These are phyloP conservation scores for Pseudonitzschia pungens DNA, from an alignment of 108 stramenopile species.

Conservation along the genomic window DNA sequence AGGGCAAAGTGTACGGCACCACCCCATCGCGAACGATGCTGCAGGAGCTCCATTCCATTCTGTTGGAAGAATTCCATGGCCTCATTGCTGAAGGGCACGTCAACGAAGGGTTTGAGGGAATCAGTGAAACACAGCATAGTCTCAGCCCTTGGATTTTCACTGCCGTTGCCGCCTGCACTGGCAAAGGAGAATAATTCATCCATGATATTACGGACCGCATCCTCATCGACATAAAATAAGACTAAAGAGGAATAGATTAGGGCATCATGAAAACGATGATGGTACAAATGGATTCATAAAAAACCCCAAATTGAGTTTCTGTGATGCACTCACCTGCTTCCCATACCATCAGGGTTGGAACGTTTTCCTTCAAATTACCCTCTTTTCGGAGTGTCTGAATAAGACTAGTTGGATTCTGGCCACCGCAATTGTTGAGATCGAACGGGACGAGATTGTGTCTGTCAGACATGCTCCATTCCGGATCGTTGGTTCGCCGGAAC, in stretches of 20 bases:
- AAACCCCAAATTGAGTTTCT: not conserved
- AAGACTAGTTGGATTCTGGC: constrained; percentile 3
- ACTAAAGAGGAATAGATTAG: constrained; percentile 3
- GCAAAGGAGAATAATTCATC: constrained; percentile 18
- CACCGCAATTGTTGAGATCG: constrained; percentile 29
- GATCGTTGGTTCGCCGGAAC: not conserved
- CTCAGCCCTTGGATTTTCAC: constrained; percentile 17
- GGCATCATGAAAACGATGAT: not conserved
- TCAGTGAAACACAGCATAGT: constrained; percentile 24
- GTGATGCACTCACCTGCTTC: constrained; percentile 1
- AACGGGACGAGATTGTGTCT: constrained; percentile 8
- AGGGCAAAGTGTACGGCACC: constrained; percentile 39
- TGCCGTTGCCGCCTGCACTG: not conserved
- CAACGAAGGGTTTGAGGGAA: constrained; percentile 1
- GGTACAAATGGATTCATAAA: not conserved
- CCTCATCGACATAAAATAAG: constrained; percentile 37
- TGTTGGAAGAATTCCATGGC: constrained; percentile 18
- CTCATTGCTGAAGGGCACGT: constrained; percentile 13
- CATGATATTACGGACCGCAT: constrained; percentile 22
- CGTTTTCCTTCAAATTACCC: constrained; percentile 13
- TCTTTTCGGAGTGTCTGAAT: constrained; percentile 9
- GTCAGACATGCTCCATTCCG: not conserved
- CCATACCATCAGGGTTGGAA: constrained; percentile 33
- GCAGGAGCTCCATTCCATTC: constrained; percentile 12
- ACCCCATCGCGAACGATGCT: constrained; percentile 33